Percentiles rank a stretch among this genome's conserved stretches.
phyloP scores from a whole-genome alignment of 352 stramenopile species.

The Phytopythium oedochilum region DNA sequence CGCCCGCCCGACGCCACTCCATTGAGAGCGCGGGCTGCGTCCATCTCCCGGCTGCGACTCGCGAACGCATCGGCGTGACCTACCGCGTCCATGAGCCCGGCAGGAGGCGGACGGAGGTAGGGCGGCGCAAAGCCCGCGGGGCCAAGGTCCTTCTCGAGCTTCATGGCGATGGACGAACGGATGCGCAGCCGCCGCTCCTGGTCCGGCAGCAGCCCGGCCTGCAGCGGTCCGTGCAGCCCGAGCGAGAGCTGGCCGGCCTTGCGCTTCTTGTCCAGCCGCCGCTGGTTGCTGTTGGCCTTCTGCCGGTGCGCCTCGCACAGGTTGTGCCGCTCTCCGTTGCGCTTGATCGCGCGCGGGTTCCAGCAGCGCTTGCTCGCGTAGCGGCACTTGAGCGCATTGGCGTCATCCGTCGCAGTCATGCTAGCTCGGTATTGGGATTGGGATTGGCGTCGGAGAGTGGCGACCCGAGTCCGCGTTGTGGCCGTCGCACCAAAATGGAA shows the following conservation, averaged over 20 bases:
- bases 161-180: slow-evolving; percentile 27
- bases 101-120: slow-evolving; percentile 19
- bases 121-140: slow-evolving; percentile 20
- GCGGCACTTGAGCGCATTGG: slow-evolving; percentile 52
- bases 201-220: slow-evolving; percentile 15
- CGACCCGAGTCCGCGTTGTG: no score
- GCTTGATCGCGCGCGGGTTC: slow-evolving; percentile 74
- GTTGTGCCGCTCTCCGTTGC: slow-evolving; percentile 80
- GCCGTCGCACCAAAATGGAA: not conserved
- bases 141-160: slow-evolving; percentile 28
- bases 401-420: slow-evolving; percentile 24
- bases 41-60: slow-evolving; percentile 9
- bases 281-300: slow-evolving; percentile 81
- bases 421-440: not conserved
- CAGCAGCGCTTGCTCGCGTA: slow-evolving; percentile 84
- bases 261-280: slow-evolving; percentile 70
- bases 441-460: not conserved
- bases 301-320: slow-evolving; percentile 83
- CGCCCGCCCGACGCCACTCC: slow-evolving; percentile 5
- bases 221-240: slow-evolving; percentile 19
- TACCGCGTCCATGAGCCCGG: slow-evolving; percentile 11
- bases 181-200: slow-evolving; percentile 29
- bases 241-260: slow-evolving; percentile 40
- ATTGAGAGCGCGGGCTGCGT: slow-evolving; percentile 16
- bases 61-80: not conserved